Base-by-base conservation (phyloP, 345 rosid species). In the Geranium brycei region DNA sequence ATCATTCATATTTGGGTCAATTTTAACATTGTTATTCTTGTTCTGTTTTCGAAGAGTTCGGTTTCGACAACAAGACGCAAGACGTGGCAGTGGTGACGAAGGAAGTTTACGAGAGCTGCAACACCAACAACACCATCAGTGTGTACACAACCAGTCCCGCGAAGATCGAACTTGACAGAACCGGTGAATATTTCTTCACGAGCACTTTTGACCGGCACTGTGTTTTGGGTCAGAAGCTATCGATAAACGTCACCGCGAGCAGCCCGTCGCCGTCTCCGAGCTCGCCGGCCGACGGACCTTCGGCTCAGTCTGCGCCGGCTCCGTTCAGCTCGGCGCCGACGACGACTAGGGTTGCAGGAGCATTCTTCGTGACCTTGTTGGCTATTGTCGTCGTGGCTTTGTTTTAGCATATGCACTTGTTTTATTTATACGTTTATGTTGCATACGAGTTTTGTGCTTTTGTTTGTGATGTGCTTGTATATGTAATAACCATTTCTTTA, bases 71-170 rank as follows among this genome's bases (percentile, higher is more conserved):
- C 56, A 81, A 69, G 57, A 68, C 78, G 11, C 91, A 85, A 63
- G 78, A 83, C 40, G 86, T 85, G 51, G 84, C 85, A 1, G 68
- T 70, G 51, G 85, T 85, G 69, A 75, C 75, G 2, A 11, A 76
- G 74, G 75, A 40, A 38, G 79, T 77, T 31, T 83, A 66, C 55
- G 78, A 75, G 1, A 59, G 69, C 10, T 83, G 91, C 74, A 70
- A 64, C 65, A 76, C 75, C 47, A 72, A 61, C 57, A 68, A 68
- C 40, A 70, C 85, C 13, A 19, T 69, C 57, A 30, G 73, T 16
- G 51, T 19, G 38, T 31, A 51, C 18, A 57, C 57, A 30, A 71
- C 17, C 7, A 66, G 79, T 28, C 91, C 88, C 0, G 81, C 77
- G 17, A 78, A 65, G 30, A 65, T 81, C 59, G 74, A 68, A 19